Conservation (phyloP, 2,329 filamentous ascomycete species). For the Nannizzia gypsea region DNA sequence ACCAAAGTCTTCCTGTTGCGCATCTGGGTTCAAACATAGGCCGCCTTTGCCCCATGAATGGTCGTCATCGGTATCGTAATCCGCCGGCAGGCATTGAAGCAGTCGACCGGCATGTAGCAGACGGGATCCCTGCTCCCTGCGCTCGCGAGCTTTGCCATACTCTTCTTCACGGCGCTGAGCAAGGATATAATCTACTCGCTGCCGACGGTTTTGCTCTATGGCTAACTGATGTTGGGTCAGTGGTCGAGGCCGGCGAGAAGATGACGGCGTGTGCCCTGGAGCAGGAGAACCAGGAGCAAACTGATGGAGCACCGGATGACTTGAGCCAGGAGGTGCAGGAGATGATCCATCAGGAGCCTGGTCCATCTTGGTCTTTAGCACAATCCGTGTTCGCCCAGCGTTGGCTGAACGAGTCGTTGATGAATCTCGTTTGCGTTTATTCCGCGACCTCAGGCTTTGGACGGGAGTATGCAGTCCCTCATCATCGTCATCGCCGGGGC, state of each 20-base stretch:
- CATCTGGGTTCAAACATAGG: conserved; percentile 28
- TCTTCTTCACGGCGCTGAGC: conserved; percentile 31
- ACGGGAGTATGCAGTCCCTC: conserved; percentile 31
- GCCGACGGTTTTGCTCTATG: conserved; percentile 38
- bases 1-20: conserved; percentile 38
- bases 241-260: conserved; percentile 34
- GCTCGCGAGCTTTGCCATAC: conserved; percentile 27
- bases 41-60: conserved; percentile 34
- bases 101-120: conserved; percentile 32
- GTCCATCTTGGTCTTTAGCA: conserved; percentile 36
- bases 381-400: conserved; percentile 25
- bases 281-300: conserved; percentile 25
- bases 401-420: conserved; percentile 28
- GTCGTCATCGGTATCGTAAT: conserved; percentile 39
- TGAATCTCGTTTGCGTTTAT: conserved; percentile 31
- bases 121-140: conserved; percentile 30
- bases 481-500: conserved; percentile 25
- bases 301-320: conserved; percentile 33
- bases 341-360: conserved; percentile 32
- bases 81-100: conserved; percentile 32
- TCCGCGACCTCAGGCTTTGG: conserved; percentile 27
- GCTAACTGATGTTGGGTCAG: conserved; percentile 41
- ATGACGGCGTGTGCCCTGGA: conserved; percentile 20
- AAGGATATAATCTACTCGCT: conserved; percentile 38
- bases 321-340: conserved; percentile 33